Conservation (phyloP, 805 yeast genomes). For the Kurtzmaniella fragi region DNA sequence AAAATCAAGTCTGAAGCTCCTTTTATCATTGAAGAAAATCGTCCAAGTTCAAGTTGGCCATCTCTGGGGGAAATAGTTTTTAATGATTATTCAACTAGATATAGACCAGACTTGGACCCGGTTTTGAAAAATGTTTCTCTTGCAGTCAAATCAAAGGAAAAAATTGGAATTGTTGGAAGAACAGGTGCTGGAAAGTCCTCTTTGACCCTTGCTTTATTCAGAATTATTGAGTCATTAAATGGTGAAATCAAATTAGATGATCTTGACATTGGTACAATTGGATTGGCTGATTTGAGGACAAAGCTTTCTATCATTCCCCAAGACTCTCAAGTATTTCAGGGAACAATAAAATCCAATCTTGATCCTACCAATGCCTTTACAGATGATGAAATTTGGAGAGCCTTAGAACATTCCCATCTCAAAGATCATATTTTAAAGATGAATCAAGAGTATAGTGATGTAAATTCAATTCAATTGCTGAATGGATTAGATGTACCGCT, state of each 20-base stretch:
- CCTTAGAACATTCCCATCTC: slow-evolving; percentile 38
- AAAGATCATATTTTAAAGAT: slow-evolving; percentile 36
- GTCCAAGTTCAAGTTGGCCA: slow-evolving; percentile 51
- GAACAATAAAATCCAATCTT: slow-evolving; percentile 35
- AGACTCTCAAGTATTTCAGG: slow-evolving; percentile 43
- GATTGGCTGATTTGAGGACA: slow-evolving; percentile 39
- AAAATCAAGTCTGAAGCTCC: slow-evolving; percentile 83
- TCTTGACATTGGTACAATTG: slow-evolving; percentile 29
- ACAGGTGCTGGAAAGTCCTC: slow-evolving; percentile 46
- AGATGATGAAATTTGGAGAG: slow-evolving; percentile 38
- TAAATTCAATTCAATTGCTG: slow-evolving; percentile 11
- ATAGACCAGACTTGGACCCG: slow-evolving; percentile 41
- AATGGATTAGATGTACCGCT: slow-evolving; percentile 30
- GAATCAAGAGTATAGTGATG: slow-evolving; percentile 26
- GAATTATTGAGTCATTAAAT: slow-evolving; percentile 35
- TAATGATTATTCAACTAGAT: slow-evolving; percentile 34
- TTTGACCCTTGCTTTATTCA: slow-evolving; percentile 37
- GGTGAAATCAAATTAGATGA: slow-evolving; percentile 35
- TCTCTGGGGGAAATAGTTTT: slow-evolving; percentile 31
- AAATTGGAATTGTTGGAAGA: slow-evolving; percentile 42
- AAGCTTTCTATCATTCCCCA: slow-evolving; percentile 41
- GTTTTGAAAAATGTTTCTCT: slow-evolving; percentile 37
- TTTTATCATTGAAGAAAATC: slow-evolving; percentile 50
- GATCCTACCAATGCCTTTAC: slow-evolving; percentile 34
- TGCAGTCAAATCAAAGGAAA: slow-evolving; percentile 32